These are phyloP conservation scores for Malus asiatica DNA, from an alignment of 306 rosid species.

Conservation along the genomic window DNA sequence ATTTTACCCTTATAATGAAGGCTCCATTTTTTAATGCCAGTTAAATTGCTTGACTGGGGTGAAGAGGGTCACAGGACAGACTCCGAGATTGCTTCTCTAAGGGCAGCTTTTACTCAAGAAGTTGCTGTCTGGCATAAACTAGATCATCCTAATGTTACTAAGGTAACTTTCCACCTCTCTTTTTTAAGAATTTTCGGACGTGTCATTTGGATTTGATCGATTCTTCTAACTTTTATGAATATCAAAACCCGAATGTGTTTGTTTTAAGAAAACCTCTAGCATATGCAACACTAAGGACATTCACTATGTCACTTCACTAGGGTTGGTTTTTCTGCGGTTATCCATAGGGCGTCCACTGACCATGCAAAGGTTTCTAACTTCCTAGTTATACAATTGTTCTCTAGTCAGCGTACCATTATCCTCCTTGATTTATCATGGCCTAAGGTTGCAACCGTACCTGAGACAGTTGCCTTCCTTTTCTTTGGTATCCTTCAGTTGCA, in stretches of 20 bases:
- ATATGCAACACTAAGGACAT: background rate
- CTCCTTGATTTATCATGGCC: background rate
- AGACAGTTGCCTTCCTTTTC: background rate
- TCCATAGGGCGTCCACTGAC: background rate
- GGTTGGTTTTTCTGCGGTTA: background rate
- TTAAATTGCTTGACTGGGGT: constrained; percentile 95
- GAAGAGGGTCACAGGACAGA: constrained; percentile 98
- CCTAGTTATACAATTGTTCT: background rate
- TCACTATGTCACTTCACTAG: background rate
- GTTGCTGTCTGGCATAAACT: constrained; percentile 99
- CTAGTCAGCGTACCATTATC: background rate
- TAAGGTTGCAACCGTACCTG: background rate
- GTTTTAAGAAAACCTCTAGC: background rate
- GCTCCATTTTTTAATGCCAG: constrained; percentile 32
- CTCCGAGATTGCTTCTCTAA: constrained; percentile 75
- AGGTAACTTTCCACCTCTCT: constrained; percentile 43
- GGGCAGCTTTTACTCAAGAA: constrained; percentile 92
- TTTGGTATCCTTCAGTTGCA: background rate
- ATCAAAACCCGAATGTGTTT: background rate
- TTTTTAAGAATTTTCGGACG: background rate
- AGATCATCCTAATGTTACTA: constrained; percentile 93
- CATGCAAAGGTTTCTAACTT: background rate
- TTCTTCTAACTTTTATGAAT: background rate
- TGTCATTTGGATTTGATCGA: background rate
- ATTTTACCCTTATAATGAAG: constrained; percentile 10